Evolutionary conservation across 768 basidiomycete species (phyloP), one percentile per base, ranked within the genome.

Genomic region (Amanita pseudoporphyria): DNA sequence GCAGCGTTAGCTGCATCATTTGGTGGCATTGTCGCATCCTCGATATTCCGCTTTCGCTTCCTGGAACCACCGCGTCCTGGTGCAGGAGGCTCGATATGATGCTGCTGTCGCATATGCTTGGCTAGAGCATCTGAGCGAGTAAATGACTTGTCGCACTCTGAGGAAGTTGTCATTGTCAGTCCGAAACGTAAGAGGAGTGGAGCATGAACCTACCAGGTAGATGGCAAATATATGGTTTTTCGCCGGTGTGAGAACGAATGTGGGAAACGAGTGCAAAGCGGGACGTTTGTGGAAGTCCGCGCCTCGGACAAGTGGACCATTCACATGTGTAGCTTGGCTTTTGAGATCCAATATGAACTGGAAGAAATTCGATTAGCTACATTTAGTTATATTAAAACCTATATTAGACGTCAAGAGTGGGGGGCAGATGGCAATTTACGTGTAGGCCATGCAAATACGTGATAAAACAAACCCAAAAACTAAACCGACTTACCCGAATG

Each of bases 141-240:
- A 65, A 97, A 97, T 0, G 88, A 85, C 58, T 91, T 93, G 71
- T 90, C 89, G 62, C 94, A 97, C 69, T 93, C 93, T 94, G 49
- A 13, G 45, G 31, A 52, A 24, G 30, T 40, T 7, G 46, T 24
- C 48, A 53, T 47, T 37, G 51, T 51, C 50, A 54, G 50, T 21
- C 32, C 46, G 38, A 24, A 32, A 43, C 39, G 32, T 24, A 19
- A 32, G n/a, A 26, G 42, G 16, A 37, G n/a, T 47, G 6, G 30
- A 35, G 44, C 26, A 19, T 30, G 12, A 36, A 41, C 82, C 57
- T 52, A 87, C 92, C 91, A 60, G 88, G 82, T 51, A 78, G 71
- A 9, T 80, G 66, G 61, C 93, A 97, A 19, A 77, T 81, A 60
- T 92, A 96, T 0, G 92, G 93, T 59, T 92, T 92, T 66, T 97